Evolutionary conservation across 2,329 filamentous ascomycete species (phyloP).

Genomic region (Diaporthe caulivora): DNA sequence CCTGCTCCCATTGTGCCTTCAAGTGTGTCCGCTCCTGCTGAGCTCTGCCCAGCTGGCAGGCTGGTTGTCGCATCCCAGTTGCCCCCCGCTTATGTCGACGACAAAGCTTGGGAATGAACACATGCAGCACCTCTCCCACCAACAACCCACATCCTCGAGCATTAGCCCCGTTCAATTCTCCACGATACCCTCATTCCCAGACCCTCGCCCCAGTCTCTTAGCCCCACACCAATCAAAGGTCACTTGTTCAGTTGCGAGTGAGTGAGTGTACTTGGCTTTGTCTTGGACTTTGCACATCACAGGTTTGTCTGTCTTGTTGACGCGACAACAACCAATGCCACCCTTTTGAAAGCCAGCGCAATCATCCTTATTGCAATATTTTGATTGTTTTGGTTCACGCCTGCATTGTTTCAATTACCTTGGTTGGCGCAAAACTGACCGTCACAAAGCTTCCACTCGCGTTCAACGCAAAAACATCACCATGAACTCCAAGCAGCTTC

Average conservation of each 20-base stretch:
- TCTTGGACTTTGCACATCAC: not conserved
- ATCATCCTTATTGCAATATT: not conserved
- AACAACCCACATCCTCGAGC: not conserved
- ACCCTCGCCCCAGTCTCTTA: not conserved
- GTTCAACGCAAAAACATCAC: conserved; percentile 17
- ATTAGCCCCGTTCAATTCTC: not conserved
- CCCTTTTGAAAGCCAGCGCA: not conserved
- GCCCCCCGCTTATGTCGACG: not conserved
- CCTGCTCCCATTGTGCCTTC: not conserved
- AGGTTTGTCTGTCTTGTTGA: conserved; percentile 15
- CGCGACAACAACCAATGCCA: not conserved
- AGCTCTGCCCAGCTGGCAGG: conserved; percentile 22
- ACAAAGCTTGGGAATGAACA: conserved; percentile 3
- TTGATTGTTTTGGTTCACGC: not conserved
- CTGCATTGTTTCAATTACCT: not conserved
- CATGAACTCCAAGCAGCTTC: conserved; percentile 36
- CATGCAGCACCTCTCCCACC: not conserved
- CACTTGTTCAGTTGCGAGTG: not conserved
- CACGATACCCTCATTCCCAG: not conserved
- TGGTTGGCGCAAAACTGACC: conserved; percentile 11
- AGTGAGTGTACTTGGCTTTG: not conserved
- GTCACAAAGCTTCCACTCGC: conserved; percentile 5
- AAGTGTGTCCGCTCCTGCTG: not conserved
- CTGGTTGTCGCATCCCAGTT: not conserved
- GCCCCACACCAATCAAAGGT: not conserved